A percentile compares a stretch with the other conserved stretches of the same genome.
Conservation (phyloP, 805 yeast genomes). For the Metschnikowia sp. region DNA sequence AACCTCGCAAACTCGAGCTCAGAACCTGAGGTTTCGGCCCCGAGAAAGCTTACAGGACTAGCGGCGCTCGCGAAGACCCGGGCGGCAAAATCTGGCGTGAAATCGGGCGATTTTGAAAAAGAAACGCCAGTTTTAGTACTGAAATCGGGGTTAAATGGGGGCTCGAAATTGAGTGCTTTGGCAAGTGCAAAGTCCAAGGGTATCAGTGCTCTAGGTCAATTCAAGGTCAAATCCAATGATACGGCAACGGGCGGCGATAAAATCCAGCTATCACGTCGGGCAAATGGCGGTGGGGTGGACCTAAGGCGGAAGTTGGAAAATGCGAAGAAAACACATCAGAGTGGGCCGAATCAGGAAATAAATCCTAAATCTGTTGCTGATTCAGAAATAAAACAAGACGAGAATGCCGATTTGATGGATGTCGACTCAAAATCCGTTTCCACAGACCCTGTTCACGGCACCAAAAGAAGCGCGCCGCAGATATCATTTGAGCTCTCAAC, state of each 20-base stretch:
- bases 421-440: background rate
- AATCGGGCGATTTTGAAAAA: background rate
- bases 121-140: background rate
- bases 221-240: background rate
- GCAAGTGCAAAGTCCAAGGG: background rate
- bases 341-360: background rate
- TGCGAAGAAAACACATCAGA: background rate
- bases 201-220: background rate
- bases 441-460: background rate
- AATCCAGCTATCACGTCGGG: background rate
- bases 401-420: conserved; percentile 3
- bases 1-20: too few relatives aligned
- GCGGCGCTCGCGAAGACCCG: conserved; percentile 2
- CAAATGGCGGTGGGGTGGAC: conserved; percentile 5
- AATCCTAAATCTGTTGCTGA: background rate
- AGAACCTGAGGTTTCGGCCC: background rate
- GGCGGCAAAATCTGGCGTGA: background rate
- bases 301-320: conserved; percentile 3
- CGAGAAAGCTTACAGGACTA: background rate
- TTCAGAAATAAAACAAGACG: background rate
- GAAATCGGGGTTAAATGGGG: background rate
- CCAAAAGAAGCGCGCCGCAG: background rate
- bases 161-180: conserved; percentile 3
- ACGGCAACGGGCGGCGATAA: background rate
- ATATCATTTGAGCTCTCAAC: conserved; percentile 6